Evolutionary conservation across 208 protist genomes (phyloP).

Genomic region (Endotrypanum monterogeii): DNA sequence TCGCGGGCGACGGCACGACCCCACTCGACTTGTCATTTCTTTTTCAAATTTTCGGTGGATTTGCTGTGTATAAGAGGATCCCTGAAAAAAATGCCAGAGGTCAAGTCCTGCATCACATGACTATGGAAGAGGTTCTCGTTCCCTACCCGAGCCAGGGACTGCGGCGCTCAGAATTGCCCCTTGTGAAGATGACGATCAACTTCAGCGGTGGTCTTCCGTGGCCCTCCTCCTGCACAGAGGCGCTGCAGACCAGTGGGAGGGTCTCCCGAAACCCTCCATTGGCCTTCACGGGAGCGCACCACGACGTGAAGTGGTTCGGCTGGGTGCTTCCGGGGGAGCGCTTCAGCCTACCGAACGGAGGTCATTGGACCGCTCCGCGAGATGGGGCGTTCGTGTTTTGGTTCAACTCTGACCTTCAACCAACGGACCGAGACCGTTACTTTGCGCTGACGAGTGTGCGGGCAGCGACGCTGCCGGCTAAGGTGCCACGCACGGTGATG

Average conservation of each 20-base stretch:
- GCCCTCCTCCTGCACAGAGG: conserved; percentile 66
- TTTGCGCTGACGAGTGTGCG: conserved; percentile 62
- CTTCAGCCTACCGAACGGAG: conserved; percentile 54
- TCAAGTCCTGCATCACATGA: conserved; percentile 11
- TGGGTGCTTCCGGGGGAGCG: conserved; percentile 77
- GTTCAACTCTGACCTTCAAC: conserved; percentile 64
- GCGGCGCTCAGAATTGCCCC: conserved; percentile 38
- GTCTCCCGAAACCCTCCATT: conserved; percentile 54
- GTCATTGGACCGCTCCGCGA: conserved; percentile 44
- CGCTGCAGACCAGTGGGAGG: conserved; percentile 55
- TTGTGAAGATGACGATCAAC: conserved; percentile 37
- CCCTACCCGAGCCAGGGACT: conserved; percentile 54
- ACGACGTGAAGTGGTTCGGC: conserved; percentile 59
- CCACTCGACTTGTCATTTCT: conserved; percentile 41
- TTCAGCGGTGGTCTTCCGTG: conserved; percentile 76
- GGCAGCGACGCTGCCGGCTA: conserved; percentile 45
- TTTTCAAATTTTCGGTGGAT: conserved; percentile 80
- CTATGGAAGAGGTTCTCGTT: conserved; percentile 69
- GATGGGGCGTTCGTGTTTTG: conserved; percentile 85
- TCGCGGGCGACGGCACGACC: conserved; percentile 6
- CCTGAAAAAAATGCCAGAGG: conserved; percentile 9
- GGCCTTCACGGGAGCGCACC: conserved; percentile 47
- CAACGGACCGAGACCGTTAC: conserved; percentile 75
- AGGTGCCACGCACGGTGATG: conserved; percentile 46
- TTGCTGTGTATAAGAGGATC: conserved; percentile 44